Evolutionary conservation across 75 land plant genomes (phyloP).

Genomic region (Chamaecyparis obtusa): DNA sequence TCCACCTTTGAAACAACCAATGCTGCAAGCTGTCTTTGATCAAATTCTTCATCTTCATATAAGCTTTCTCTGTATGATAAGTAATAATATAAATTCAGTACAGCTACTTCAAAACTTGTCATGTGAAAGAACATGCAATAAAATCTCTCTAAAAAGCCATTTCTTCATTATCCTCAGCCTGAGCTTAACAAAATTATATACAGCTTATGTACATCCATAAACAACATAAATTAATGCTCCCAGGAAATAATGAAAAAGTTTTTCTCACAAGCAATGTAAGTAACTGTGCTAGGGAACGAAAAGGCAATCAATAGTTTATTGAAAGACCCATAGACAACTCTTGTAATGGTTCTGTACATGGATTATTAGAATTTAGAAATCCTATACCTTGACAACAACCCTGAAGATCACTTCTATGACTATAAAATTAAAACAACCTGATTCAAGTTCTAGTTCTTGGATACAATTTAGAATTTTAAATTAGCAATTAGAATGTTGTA

Average conservation of each 20-base stretch:
- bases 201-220: neutral
- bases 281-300: neutral
- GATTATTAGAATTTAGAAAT: neutral
- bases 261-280: neutral
- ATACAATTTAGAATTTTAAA: neutral
- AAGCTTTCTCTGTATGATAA: constrained; percentile 73
- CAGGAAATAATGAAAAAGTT: neutral
- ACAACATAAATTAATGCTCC: neutral
- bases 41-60: constrained; percentile 91
- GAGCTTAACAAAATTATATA: neutral
- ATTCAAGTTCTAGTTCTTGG: neutral
- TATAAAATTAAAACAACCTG: neutral
- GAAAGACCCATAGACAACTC: neutral
- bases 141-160: neutral
- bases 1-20: constrained; percentile 90
- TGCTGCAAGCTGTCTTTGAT: constrained; percentile 87
- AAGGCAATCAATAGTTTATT: neutral
- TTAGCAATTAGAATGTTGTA: neutral
- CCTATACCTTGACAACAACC: neutral
- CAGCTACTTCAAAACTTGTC: neutral
- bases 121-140: neutral
- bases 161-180: neutral
- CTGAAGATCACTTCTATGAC: neutral
- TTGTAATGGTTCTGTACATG: neutral
- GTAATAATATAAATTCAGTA: constrained; percentile 4